These are phyloP conservation scores for Zygoascus ofunaensis DNA, from an alignment of 805 yeast species.

Conservation along the genomic window DNA sequence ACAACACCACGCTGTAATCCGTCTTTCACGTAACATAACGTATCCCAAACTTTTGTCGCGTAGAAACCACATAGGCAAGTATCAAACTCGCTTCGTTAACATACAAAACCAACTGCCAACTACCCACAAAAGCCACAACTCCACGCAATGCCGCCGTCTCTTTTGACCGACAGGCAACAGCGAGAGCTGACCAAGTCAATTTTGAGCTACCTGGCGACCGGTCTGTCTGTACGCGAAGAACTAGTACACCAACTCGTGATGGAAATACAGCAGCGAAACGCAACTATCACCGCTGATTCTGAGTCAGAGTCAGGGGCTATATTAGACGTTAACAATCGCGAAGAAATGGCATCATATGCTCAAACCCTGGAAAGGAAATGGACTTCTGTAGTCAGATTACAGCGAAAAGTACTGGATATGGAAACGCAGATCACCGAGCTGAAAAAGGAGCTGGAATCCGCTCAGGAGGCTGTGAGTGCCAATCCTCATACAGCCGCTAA, in stretches of 20 bases:
- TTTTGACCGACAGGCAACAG: conserved; percentile 37
- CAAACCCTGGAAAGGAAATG: conserved; percentile 64
- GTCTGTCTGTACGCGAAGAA: not conserved
- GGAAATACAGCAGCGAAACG: not conserved
- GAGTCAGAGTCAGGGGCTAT: not conserved
- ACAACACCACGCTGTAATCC: no score
- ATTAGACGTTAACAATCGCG: not conserved
- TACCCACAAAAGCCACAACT: no score
- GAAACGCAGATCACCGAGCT: conserved; percentile 50
- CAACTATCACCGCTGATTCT: conserved; percentile 11
- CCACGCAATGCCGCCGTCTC: no score
- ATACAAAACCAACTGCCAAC: no score
- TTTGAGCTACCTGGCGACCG: conserved; percentile 38
- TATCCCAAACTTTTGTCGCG: no score
- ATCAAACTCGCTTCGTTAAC: no score
- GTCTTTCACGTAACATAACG: no score
- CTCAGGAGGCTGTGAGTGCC: conserved; percentile 27
- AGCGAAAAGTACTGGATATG: conserved; percentile 57
- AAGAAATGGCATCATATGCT: conserved; percentile 14
- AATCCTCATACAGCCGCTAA: conserved; percentile 5
- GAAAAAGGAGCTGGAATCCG: conserved; percentile 33
- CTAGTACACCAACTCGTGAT: not conserved
- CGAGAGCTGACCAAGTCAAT: conserved; percentile 41
- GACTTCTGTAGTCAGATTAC: conserved; percentile 76
- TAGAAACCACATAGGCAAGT: no score